Evolutionary conservation across 352 stramenopile species (phyloP).

Genomic region (Pythium plurisporium): DNA sequence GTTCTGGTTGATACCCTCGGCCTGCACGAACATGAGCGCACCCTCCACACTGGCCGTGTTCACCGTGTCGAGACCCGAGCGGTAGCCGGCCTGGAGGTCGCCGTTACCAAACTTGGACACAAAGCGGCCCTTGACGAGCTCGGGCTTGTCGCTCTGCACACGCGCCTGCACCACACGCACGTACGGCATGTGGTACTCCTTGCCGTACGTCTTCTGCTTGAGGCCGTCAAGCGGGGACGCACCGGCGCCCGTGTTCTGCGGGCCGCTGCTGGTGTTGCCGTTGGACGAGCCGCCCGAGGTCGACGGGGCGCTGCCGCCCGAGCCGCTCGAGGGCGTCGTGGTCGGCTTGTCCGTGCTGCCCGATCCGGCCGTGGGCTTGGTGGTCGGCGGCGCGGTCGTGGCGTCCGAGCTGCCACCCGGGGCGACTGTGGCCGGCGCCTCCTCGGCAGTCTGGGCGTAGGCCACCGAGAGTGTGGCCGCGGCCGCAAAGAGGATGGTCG

Average conservation of each 20-base stretch:
- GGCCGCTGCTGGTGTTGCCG: neutral
- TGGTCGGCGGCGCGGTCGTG: neutral
- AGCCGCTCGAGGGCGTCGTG: neutral
- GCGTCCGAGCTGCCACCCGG: neutral
- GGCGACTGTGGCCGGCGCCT: too few relatives aligned
- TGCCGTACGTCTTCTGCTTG: conserved; percentile 22
- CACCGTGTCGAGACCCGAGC: conserved; percentile 34
- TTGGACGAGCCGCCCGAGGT: neutral
- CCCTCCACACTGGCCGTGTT: conserved; percentile 51
- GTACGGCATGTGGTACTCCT: conserved; percentile 61
- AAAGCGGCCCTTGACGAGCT: conserved; percentile 53
- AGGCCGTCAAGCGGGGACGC: conserved; percentile 19
- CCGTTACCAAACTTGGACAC: conserved; percentile 52
- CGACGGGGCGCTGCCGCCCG: too few relatives aligned
- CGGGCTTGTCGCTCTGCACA: conserved; percentile 70
- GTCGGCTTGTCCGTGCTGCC: neutral
- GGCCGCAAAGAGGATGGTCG: neutral
- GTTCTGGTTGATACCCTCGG: conserved; percentile 75
- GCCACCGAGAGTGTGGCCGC: neutral
- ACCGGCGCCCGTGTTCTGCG: conserved; percentile 4
- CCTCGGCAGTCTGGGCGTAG: neutral
- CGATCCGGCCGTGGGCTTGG: neutral
- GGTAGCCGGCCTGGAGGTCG: conserved; percentile 54
- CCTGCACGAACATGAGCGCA: conserved; percentile 81
- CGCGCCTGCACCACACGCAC: conserved; percentile 67